Conservation (phyloP, 768 basidiomycete genomes). For the Tulasnella sp. region DNA sequence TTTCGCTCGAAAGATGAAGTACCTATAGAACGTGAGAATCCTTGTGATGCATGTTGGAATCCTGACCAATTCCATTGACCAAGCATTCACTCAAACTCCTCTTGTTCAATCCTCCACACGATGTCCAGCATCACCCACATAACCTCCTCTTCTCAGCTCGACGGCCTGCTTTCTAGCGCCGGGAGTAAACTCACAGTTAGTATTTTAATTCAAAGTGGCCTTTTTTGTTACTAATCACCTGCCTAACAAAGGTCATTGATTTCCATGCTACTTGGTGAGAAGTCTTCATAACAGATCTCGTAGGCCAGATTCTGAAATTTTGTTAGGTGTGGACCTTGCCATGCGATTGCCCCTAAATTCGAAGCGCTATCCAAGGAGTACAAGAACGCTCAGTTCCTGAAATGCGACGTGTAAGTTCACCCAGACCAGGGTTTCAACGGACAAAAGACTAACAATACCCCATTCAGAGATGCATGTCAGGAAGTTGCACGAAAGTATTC, state of each 20-base stretch:
- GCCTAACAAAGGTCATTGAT: conserved; percentile 52
- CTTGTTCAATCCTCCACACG: too few relatives aligned
- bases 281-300: neutral
- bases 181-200: conserved; percentile 53
- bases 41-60: too few relatives aligned
- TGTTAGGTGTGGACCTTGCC: conserved; percentile 74
- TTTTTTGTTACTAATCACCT: neutral
- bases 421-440: neutral
- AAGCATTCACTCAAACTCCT: too few relatives aligned
- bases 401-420: conserved; percentile 25
- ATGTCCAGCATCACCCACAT: conserved; percentile 51
- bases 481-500: conserved; percentile 54
- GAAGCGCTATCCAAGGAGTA: conserved; percentile 59
- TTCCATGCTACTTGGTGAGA: conserved; percentile 72
- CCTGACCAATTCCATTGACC: too few relatives aligned
- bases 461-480: conserved; percentile 37
- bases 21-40: too few relatives aligned
- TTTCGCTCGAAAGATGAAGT: too few relatives aligned
- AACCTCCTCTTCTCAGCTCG: conserved; percentile 48
- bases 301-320: neutral
- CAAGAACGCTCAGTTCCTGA: conserved; percentile 62
- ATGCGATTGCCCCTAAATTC: conserved; percentile 63
- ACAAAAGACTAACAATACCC: neutral
- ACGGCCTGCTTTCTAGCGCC: conserved; percentile 43
- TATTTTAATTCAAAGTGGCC: neutral